Percentiles rank a stretch among this genome's conserved stretches.
Conservation (phyloP, 768 basidiomycete species). For the Lactarius quietus region DNA sequence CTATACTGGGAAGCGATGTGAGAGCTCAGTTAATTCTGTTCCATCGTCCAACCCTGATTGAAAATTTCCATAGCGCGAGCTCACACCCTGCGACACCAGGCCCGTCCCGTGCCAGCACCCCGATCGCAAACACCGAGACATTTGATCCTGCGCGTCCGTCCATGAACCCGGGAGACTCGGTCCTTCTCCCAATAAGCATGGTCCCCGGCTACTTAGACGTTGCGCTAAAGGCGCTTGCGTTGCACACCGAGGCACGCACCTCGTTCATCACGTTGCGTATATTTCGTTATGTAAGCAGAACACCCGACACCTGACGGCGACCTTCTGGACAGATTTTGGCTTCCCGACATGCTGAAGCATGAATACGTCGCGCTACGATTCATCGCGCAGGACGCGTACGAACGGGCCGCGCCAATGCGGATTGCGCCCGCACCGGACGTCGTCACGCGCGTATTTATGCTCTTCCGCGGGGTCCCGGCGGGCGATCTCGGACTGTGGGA, state of each 20-base stretch:
- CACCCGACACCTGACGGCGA: background rate
- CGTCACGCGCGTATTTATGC: constrained; percentile 46
- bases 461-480: constrained; percentile 40
- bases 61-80: constrained; percentile 14
- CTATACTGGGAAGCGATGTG: constrained; percentile 21
- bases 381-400: constrained; percentile 42
- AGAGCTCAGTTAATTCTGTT: background rate
- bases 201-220: constrained; percentile 39
- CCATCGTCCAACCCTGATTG: background rate
- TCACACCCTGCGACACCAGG: background rate
- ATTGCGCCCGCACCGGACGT: constrained; percentile 40
- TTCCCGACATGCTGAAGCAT: constrained; percentile 37
- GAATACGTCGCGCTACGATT: constrained; percentile 44
- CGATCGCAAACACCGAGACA: background rate
- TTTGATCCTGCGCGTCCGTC: constrained; percentile 19
- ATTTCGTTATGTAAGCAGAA: background rate
- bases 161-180: constrained; percentile 9
- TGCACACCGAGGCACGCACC: constrained; percentile 43
- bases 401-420: constrained; percentile 27
- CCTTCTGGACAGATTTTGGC: constrained; percentile 36
- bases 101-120: background rate
- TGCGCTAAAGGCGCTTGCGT: constrained; percentile 33
- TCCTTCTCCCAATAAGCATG: constrained; percentile 31
- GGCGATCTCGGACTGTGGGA: constrained; percentile 32
- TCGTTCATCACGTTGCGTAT: constrained; percentile 44